Evolutionary conservation across 2,329 filamentous ascomycete genomes (phyloP), one percentile per base, ranked within the genome.

Genomic region (Penicillium griseofulvum): DNA sequence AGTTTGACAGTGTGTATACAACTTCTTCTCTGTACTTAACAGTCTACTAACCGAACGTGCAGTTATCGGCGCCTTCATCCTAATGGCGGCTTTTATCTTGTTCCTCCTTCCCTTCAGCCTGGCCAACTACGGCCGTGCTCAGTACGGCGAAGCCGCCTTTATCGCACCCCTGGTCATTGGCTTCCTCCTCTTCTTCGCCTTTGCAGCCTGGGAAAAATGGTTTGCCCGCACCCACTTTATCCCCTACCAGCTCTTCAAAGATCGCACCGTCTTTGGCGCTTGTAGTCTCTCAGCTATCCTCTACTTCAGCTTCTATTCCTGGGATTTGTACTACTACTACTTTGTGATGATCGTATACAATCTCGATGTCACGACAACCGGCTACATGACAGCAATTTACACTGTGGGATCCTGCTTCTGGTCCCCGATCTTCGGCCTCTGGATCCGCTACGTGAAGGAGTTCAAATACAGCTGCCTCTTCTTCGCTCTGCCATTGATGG

Each of bases 71-170:
- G 74, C 85, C 24, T 54, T 87, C 28, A 72, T 88, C 2, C 73
- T 87, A 41, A 79, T 80, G 31, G 76, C 74, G 0, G 86, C 84
- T 1, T 81, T 87, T 65, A 78, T 82, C 1, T 71, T 88, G 4
- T 81, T 88, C 67, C 76, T 88, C 5, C 76, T 89, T n/a, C 82
- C 86, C 0, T 86, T 89, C 70, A 83, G 74, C 39, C 76, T 89
- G 9, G 68, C 74, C 54, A 54, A 59, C 22, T 68, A 65, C 22
- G 70, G 74, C 7, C 46, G 53, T 17, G 46, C 58, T n/a, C 42
- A 57, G 8, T 62, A 64, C 17, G 14, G 22, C 8, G 24, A 54
- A 17, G 73, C 78, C 7, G 61, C 76, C 16, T 78, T 83, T 57
- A 79, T 84, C 53, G 71, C 70, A 33, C 77, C 83, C 67, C 59